A percentile compares a stretch with the other conserved stretches of the same genome.
phyloP scores from a whole-genome alignment of 2,329 filamentous ascomycete genomes.

The Cytospora leucostoma region DNA sequence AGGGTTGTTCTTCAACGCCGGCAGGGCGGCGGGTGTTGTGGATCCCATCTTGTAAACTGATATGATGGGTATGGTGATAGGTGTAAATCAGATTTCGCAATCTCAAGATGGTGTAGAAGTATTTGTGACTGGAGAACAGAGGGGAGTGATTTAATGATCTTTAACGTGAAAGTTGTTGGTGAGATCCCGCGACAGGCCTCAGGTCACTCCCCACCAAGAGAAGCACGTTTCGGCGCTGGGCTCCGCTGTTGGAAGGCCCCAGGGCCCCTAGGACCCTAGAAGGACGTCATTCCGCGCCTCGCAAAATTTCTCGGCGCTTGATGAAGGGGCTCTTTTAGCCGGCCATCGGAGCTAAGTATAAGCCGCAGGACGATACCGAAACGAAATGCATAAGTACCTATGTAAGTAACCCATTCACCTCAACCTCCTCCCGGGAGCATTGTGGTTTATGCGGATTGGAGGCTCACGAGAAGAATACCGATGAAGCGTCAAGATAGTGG shows the following conservation, averaged over 20 bases:
- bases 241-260: slow-evolving; percentile 16
- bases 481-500: no score
- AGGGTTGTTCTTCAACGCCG: slow-evolving; percentile 67
- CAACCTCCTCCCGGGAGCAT: no score
- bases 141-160: neutral
- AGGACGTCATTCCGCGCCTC: slow-evolving; percentile 14
- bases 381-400: neutral
- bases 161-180: neutral
- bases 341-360: slow-evolving; percentile 12
- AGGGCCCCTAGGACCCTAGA: neutral
- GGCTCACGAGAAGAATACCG: no score
- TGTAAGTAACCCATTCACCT: no score
- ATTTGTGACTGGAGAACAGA: neutral
- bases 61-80: neutral
- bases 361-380: neutral
- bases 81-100: neutral
- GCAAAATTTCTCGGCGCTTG: slow-evolving; percentile 26
- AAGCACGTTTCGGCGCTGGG: slow-evolving; percentile 20
- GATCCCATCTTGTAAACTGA: slow-evolving; percentile 44
- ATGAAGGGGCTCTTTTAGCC: slow-evolving; percentile 11
- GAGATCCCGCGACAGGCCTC: slow-evolving; percentile 10
- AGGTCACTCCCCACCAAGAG: no score
- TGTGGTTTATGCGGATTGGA: no score
- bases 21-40: slow-evolving; percentile 44
- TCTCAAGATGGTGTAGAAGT: neutral